Conservation (phyloP, 1,284 basidiomycete genomes). For the Puccinia polysora region DNA sequence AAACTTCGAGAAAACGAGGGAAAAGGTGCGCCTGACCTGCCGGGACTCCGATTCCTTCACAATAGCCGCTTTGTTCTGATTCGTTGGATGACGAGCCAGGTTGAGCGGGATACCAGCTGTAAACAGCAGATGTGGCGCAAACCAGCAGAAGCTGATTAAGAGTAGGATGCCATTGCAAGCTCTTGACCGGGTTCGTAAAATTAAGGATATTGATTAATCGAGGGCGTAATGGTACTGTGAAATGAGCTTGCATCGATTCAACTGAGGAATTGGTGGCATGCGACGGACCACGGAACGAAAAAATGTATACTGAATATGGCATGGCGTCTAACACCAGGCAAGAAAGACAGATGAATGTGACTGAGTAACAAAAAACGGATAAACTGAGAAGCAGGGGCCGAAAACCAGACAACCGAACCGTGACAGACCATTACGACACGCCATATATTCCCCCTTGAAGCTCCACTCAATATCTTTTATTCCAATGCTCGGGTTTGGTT, state of each 20-base stretch:
- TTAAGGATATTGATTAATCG: constrained; percentile 14
- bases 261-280: neutral
- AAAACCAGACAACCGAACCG: too few species aligned
- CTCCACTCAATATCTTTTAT: constrained; percentile 35
- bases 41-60: constrained; percentile 33
- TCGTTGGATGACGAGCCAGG: neutral
- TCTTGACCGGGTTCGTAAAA: constrained; percentile 20
- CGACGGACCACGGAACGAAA: constrained; percentile 9
- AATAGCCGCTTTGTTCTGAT: neutral
- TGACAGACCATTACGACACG: constrained; percentile 28
- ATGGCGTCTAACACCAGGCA: constrained; percentile 14
- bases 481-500: constrained; percentile 31
- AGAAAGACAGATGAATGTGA: too few species aligned
- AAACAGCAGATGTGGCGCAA: constrained; percentile 28
- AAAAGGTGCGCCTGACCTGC: constrained; percentile 12
- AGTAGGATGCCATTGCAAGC: constrained; percentile 26
- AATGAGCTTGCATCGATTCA: neutral
- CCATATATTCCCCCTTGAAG: constrained; percentile 28
- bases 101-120: constrained; percentile 21
- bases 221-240: constrained; percentile 20
- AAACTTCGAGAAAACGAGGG: neutral
- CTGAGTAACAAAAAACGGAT: too few species aligned
- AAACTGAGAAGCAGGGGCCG: too few species aligned
- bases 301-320: constrained; percentile 19
- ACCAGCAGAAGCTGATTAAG: constrained; percentile 17